Conservation (phyloP, 208 protist species). For the Leishmania braziliensis region DNA sequence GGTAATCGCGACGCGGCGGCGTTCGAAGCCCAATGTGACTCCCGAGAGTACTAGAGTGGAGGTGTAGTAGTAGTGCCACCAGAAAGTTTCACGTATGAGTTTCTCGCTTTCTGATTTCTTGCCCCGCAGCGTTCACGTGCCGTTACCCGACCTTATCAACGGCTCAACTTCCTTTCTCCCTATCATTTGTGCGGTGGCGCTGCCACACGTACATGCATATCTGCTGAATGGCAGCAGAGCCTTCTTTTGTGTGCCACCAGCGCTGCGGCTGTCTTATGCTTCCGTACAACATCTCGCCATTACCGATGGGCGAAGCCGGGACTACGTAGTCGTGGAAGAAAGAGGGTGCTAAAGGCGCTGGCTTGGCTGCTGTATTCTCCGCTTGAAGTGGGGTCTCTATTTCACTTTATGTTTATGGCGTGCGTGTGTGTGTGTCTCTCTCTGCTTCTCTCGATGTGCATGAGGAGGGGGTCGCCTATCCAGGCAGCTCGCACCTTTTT, state of each 20-base stretch:
- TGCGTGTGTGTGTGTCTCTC: not conserved
- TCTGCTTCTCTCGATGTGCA: not conserved
- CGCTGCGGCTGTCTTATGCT: not conserved
- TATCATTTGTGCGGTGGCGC: not conserved
- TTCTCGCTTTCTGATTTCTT: not conserved
- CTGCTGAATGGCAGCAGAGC: not conserved
- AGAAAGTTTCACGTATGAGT: too few relatives aligned
- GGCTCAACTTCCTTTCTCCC: not conserved
- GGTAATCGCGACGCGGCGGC: constrained; percentile 29
- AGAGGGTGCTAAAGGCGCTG: not conserved
- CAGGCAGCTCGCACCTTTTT: not conserved
- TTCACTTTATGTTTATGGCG: not conserved
- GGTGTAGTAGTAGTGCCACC: not conserved
- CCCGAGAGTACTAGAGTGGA: constrained; percentile 6
- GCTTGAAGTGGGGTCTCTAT: not conserved
- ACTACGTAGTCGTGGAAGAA: not conserved
- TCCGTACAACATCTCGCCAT: not conserved
- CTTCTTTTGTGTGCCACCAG: not conserved
- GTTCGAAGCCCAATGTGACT: not conserved
- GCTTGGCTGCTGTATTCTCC: not conserved
- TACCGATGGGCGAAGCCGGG: not conserved
- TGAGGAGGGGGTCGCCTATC: not conserved
- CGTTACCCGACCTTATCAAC: not conserved
- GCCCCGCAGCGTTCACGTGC: not conserved
- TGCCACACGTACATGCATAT: not conserved